Conservation (phyloP, 371 early-diverging fungal genomes). For the Saksenaea vasiformis region DNA sequence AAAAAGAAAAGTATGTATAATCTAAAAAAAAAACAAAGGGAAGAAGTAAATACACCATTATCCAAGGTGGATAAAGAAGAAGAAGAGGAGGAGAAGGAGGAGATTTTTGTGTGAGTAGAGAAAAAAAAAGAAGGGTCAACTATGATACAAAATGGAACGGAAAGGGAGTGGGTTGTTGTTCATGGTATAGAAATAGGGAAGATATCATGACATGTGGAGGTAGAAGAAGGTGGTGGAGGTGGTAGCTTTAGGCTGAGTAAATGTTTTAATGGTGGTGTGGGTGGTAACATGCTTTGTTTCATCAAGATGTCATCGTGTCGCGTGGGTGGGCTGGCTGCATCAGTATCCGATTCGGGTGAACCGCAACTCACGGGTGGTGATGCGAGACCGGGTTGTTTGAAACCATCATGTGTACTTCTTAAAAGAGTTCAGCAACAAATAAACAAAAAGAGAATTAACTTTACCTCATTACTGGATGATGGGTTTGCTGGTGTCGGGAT, state of each 20-base stretch:
- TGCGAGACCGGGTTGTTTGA: slow-evolving; percentile 12
- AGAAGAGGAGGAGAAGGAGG: neutral
- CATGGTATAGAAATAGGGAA: slow-evolving; percentile 1
- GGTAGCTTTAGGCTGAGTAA: neutral
- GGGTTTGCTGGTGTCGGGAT: slow-evolving; percentile 58
- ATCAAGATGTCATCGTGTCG: slow-evolving; percentile 4
- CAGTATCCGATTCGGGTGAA: slow-evolving; percentile 9
- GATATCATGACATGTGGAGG: neutral
- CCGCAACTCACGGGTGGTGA: slow-evolving; percentile 12
- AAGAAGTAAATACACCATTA: slow-evolving; percentile 3
- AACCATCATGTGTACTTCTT: slow-evolving; percentile 8
- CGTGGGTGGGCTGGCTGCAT: slow-evolving; percentile 1
- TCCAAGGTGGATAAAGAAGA: neutral
- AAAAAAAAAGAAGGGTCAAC: neutral
- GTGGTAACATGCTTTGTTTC: neutral
- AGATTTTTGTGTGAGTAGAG: neutral
- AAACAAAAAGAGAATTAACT: neutral
- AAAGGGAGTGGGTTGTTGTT: neutral
- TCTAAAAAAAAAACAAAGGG: slow-evolving; percentile 4
- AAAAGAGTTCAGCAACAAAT: neutral
- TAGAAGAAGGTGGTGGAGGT: neutral
- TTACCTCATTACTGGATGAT: slow-evolving; percentile 9
- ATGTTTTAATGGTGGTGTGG: neutral
- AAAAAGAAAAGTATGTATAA: neutral
- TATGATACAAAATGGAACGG: neutral